Conservation (phyloP, 73 alveolate genomes). For the Paramecium sexaurelia region DNA sequence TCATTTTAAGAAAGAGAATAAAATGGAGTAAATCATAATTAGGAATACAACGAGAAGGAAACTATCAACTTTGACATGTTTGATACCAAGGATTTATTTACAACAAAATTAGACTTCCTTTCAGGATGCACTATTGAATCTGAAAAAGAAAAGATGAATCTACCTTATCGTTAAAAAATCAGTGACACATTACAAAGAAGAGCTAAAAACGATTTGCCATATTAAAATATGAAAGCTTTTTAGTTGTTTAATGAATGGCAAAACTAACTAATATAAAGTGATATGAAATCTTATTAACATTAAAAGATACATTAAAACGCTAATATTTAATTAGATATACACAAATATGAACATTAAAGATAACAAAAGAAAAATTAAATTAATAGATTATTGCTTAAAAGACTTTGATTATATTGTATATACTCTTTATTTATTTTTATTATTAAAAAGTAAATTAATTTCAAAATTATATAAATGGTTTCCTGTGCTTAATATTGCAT, state of each 20-base stretch:
- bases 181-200: not conserved
- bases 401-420: not conserved
- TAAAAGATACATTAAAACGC: not conserved
- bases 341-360: not conserved
- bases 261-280: not conserved
- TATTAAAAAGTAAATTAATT: not conserved
- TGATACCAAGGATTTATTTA: not conserved
- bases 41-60: not conserved
- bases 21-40: not conserved
- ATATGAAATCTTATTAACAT: not conserved
- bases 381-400: not conserved
- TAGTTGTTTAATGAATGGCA: not conserved
- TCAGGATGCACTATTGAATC: not conserved
- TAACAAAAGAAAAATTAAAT: not conserved
- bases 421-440: not conserved
- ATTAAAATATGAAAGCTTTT: not conserved
- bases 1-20: not conserved
- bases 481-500: conserved; percentile 33
- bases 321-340: not conserved
- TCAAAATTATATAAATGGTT: not conserved
- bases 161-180: not conserved
- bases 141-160: not conserved
- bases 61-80: not conserved
- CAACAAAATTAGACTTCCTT: not conserved
- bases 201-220: not conserved